Evolutionary conservation across 106 monocot genomes (phyloP), one percentile per base, ranked within the genome.

Genomic region (Narthecium ossifragum): DNA sequence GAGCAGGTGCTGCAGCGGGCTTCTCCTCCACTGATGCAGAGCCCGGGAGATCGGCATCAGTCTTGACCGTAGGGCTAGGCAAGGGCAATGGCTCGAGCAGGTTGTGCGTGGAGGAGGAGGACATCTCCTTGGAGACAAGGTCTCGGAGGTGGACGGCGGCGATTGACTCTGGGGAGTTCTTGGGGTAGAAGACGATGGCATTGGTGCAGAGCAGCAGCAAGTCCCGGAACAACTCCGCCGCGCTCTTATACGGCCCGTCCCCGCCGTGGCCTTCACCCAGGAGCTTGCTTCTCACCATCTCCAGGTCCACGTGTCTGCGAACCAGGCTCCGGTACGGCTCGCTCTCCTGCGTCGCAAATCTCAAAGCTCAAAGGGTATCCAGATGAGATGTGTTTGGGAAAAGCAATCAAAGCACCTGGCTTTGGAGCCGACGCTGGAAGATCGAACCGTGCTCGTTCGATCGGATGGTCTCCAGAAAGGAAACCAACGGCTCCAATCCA

Each of bases 401-500:
- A 43, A 4, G 12, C 6, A 18, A 4, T 11, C 11, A 17, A 10
- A 13, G 43, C 43, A 98, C 96, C 94, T 96, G 94, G 61, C 65
- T 76, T 22, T 84, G 76, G 51, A 84, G 84, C 75, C 86, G 87
- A 39, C 79, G 79, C 61, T 85, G 65, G 82, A 99, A 92, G 39
- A 88, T 39, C 46, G 88, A 62, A 3, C 76, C 87, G 51, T 61
- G 50, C 62, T 81, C 64, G 66, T 65, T 70, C 33, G 91, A 81
- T 62, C 78, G 76, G 59, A 99, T 51, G 2, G 70, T 65, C 61
- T 80, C 73, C 48, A 91, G 66, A 31, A 88, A 69, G 2, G 57
- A 32, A 4, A 68, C 51, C 84, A 99, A 80, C 71, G 90, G 84
- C 69, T 75, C 69, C 28, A 88, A 79, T 80, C 71, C 75, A 50